A percentile compares a stretch with the other conserved stretches of the same genome.
phyloP scores from a whole-genome alignment of 768 basidiomycete species.

The Neoboletus brunneissimus region DNA sequence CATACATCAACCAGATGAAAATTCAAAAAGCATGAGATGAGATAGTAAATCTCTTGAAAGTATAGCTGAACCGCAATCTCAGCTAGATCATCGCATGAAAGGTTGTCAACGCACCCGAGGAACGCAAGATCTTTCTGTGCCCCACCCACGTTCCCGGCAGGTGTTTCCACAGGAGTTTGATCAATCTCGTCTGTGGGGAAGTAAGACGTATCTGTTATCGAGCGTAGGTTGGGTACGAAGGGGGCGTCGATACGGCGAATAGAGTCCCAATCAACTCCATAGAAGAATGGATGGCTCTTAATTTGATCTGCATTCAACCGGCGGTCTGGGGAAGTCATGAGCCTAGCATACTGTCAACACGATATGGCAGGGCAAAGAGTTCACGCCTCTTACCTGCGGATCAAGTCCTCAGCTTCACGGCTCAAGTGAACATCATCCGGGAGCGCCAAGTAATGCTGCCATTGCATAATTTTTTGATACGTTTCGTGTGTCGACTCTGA shows the following conservation, averaged over 20 bases:
- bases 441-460: slow-evolving; percentile 81
- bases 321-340: slow-evolving; percentile 82
- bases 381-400: slow-evolving; percentile 57
- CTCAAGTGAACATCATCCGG: slow-evolving; percentile 95
- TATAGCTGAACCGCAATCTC: slow-evolving; percentile 50
- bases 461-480: slow-evolving; percentile 97
- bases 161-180: slow-evolving; percentile 54
- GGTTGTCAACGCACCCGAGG: slow-evolving; percentile 46
- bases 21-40: slow-evolving; percentile 54
- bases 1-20: not conserved
- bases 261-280: slow-evolving; percentile 89
- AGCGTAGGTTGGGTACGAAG: slow-evolving; percentile 92
- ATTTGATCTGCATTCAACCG: slow-evolving; percentile 82
- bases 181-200: slow-evolving; percentile 95
- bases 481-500: slow-evolving; percentile 96
- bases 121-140: slow-evolving; percentile 63
- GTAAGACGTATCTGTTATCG: slow-evolving; percentile 96
- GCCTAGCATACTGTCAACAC: slow-evolving; percentile 38
- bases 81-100: not conserved
- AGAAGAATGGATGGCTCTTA: slow-evolving; percentile 90
- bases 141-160: slow-evolving; percentile 36
- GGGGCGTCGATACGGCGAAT: slow-evolving; percentile 91
- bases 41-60: slow-evolving; percentile 73
- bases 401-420: slow-evolving; percentile 85
- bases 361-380: not conserved